Evolutionary conservation across 1,284 basidiomycete species (phyloP).

Genomic region (Trichosporon faecale): DNA sequence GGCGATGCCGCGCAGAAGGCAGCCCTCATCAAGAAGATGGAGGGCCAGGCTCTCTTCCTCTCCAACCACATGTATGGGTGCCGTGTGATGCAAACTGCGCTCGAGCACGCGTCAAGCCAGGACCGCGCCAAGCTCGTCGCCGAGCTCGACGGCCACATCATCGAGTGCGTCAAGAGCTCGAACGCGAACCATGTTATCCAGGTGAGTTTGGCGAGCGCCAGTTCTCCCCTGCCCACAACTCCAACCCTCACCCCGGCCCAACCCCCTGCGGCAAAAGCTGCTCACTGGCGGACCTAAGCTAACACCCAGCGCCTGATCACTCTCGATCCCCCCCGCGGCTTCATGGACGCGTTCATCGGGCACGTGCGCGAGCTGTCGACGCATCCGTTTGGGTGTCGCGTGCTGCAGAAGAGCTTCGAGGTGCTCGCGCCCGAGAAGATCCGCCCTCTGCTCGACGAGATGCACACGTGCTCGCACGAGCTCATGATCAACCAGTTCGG

Average conservation of each 20-base stretch:
- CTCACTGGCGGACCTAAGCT: too few species aligned
- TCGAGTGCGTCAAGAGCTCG: slow-evolving; percentile 85
- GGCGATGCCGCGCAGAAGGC: slow-evolving; percentile 75
- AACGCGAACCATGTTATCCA: slow-evolving; percentile 90
- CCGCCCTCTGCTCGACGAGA: slow-evolving; percentile 74
- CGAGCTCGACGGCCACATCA: slow-evolving; percentile 76
- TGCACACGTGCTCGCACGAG: slow-evolving; percentile 67
- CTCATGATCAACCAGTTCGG: slow-evolving; percentile 87
- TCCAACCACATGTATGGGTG: slow-evolving; percentile 96
- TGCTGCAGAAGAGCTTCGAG: slow-evolving; percentile 90
- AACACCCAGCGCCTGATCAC: slow-evolving; percentile 60
- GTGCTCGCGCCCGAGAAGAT: slow-evolving; percentile 69
- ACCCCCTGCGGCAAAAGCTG: too few species aligned
- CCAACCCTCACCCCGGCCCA: too few species aligned
- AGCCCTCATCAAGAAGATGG: slow-evolving; percentile 69
- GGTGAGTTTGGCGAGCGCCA: slow-evolving; percentile 27
- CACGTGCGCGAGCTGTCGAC: slow-evolving; percentile 80
- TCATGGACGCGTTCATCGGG: slow-evolving; percentile 73
- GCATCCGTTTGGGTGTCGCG: slow-evolving; percentile 92
- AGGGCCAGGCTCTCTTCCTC: slow-evolving; percentile 71
- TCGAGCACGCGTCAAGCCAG: slow-evolving; percentile 74
- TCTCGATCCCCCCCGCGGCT: slow-evolving; percentile 69
- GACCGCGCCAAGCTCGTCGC: slow-evolving; percentile 72
- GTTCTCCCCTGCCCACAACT: too few species aligned
- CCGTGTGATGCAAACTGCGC: slow-evolving; percentile 61